A percentile compares a stretch with the other conserved stretches of the same genome.
Conservation (phyloP, 495 filamentous ascomycete species). For the Astrocystis sublimbata region DNA sequence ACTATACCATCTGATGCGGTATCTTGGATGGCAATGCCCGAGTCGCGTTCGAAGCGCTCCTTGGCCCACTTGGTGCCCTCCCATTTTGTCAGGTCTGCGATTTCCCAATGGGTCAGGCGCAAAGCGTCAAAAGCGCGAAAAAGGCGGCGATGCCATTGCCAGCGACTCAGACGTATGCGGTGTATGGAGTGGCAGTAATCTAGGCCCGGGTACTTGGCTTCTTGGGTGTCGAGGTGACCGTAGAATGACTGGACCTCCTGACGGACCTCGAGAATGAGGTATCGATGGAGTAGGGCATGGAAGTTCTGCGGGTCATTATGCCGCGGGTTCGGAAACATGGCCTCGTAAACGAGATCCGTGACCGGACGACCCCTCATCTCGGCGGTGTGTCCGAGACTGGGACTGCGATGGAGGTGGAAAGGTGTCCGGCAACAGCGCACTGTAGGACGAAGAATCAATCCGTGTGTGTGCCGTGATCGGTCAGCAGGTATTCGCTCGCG, state of each 20-base stretch:
- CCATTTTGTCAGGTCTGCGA: constrained; percentile 80
- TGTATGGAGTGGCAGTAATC: constrained; percentile 82
- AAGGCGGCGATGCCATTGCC: constrained; percentile 75
- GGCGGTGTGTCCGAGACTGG: constrained; percentile 1
- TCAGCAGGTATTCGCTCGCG: neutral
- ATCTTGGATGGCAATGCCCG: constrained; percentile 69
- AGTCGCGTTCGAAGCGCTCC: constrained; percentile 78
- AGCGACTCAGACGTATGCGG: constrained; percentile 79
- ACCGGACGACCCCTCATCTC: constrained; percentile 56
- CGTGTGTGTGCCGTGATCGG: neutral
- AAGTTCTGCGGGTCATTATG: constrained; percentile 54
- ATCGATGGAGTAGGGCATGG: constrained; percentile 51
- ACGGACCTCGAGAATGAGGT: constrained; percentile 87
- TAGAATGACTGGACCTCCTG: constrained; percentile 84
- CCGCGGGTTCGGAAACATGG: constrained; percentile 55
- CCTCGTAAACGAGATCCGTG: constrained; percentile 57
- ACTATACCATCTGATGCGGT: constrained; percentile 72
- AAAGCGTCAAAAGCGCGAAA: constrained; percentile 83
- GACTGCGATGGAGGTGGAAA: neutral
- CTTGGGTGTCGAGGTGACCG: constrained; percentile 77
- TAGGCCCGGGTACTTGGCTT: constrained; percentile 88
- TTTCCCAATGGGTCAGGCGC: constrained; percentile 73
- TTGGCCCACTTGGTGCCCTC: constrained; percentile 91
- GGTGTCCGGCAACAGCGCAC: neutral
- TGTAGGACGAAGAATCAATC: neutral